Percentiles rank a stretch among this genome's conserved stretches.
These are phyloP conservation scores for Anthoceros angustus DNA, from an alignment of 225 moss, liverwort and hornwort genomes.

Conservation along the genomic window DNA sequence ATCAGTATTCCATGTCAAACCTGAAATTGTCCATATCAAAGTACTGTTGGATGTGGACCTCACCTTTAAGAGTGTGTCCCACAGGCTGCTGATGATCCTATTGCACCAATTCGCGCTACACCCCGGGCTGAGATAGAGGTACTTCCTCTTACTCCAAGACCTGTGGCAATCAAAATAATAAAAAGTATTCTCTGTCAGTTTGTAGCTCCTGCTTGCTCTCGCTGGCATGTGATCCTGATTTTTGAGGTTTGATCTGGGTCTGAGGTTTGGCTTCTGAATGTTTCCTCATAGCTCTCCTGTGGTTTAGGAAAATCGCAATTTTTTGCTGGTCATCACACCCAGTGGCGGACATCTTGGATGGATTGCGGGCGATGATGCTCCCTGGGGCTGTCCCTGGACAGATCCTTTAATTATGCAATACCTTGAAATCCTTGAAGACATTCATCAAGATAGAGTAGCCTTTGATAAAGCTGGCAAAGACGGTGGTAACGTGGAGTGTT, in stretches of 20 bases:
- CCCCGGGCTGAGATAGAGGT: slow-evolving; percentile 74
- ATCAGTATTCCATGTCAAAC: background rate
- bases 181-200: too few relatives aligned
- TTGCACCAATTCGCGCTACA: slow-evolving; percentile 67
- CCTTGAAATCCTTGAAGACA: slow-evolving; percentile 36
- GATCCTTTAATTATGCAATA: slow-evolving; percentile 71
- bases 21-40: background rate
- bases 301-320: slow-evolving; percentile 60
- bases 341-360: slow-evolving; percentile 92
- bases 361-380: slow-evolving; percentile 52
- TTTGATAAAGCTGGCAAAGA: slow-evolving; percentile 30
- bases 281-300: background rate
- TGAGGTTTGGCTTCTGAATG: background rate
- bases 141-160: background rate
- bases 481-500: slow-evolving; percentile 26
- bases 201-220: too few relatives aligned
- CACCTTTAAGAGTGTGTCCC: background rate
- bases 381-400: slow-evolving; percentile 85
- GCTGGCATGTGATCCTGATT: too few relatives aligned
- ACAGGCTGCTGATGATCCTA: slow-evolving; percentile 81
- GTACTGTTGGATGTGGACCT: background rate
- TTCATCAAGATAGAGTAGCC: slow-evolving; percentile 16
- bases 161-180: background rate
- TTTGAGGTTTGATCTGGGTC: too few relatives aligned
- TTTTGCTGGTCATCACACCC: slow-evolving; percentile 72